Percentiles rank a stretch among this genome's conserved stretches.
Conservation (phyloP, 2,329 filamentous ascomycete species). For the Emergomyces orientalis region DNA sequence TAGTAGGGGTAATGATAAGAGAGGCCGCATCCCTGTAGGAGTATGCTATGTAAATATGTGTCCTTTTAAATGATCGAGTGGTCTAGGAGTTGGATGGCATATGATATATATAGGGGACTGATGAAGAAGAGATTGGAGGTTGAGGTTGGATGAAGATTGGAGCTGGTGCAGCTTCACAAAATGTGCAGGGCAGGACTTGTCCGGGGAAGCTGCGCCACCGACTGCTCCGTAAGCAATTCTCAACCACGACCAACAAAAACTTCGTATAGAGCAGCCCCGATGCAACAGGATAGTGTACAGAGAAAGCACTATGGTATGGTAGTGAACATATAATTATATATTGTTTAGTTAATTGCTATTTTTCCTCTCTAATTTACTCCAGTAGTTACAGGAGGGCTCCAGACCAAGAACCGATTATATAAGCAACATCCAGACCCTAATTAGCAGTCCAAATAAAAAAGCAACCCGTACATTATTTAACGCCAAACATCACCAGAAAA, state of each 20-base stretch:
- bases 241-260: not conserved
- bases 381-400: no score
- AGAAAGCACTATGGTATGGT: not conserved
- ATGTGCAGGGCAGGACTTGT: not conserved
- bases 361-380: not conserved
- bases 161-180: not conserved
- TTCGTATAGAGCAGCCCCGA: not conserved
- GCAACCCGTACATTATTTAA: no score
- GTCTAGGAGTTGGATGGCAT: not conserved
- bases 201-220: not conserved
- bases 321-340: no score
- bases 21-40: constrained; percentile 1
- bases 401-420: not conserved
- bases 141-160: not conserved
- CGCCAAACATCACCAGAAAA: no score
- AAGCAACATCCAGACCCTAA: no score
- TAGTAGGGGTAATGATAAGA: not conserved
- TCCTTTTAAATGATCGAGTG: not conserved
- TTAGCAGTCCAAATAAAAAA: no score
- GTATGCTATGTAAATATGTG: not conserved
- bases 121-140: not conserved
- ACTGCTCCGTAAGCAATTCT: no score
- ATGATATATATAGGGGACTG: not conserved
- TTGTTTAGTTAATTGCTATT: not conserved
- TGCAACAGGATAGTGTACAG: not conserved